Evolutionary conservation across 106 monocot genomes (phyloP).

Genomic region (Platanthera guangdongensis): DNA sequence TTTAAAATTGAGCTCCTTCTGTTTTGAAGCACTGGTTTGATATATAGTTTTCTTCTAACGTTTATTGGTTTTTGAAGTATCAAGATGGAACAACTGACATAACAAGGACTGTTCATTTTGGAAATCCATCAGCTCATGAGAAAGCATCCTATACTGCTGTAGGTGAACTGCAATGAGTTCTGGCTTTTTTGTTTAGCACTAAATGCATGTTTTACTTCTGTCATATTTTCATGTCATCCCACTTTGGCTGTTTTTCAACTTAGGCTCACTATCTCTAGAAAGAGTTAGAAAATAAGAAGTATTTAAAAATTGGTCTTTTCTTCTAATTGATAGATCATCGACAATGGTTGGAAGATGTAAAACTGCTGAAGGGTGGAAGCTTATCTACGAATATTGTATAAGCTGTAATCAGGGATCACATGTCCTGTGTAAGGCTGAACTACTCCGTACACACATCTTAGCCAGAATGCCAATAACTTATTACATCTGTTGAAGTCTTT

Average conservation of each 20-base stretch:
- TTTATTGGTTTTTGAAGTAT: constrained; percentile 45
- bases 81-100: constrained; percentile 98
- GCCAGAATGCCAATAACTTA: not conserved
- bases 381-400: not conserved
- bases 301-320: not conserved
- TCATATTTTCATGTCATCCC: not conserved
- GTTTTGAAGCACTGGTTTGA: not conserved
- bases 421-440: not conserved
- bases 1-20: not conserved
- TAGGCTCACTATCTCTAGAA: not conserved
- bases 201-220: not conserved
- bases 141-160: constrained; percentile 96
- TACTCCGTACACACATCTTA: not conserved
- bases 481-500: not conserved
- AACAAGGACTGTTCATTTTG: constrained; percentile 97
- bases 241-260: not conserved
- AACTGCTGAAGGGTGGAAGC: not conserved
- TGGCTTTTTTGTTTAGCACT: not conserved
- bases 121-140: constrained; percentile 88
- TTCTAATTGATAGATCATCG: not conserved
- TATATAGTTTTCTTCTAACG: constrained; percentile 1
- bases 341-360: not conserved
- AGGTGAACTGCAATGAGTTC: constrained; percentile 17
- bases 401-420: not conserved
- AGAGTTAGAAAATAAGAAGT: not conserved